Conservation (phyloP, 148 eudicot species). For the Persicaria maculosa region DNA sequence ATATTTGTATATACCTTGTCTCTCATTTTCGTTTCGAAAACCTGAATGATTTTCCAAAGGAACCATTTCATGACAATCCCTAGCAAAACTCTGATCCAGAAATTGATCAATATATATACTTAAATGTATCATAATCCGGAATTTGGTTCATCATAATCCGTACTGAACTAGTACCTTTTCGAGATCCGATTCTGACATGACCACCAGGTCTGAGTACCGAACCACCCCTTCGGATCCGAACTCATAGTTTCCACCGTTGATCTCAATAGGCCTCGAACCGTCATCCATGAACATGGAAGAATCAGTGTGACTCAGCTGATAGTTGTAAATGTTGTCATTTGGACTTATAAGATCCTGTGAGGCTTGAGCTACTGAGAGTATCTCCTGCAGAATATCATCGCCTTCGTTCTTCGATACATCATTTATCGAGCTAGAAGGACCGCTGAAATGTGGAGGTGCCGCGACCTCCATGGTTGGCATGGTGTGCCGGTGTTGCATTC, state of each 20-base stretch:
- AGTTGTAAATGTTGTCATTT: neutral
- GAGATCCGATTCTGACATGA: conserved; percentile 38
- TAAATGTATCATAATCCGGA: neutral
- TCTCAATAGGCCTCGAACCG: conserved; percentile 16
- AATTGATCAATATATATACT: neutral
- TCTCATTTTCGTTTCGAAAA: neutral
- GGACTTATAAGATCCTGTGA: conserved; percentile 40
- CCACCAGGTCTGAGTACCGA: conserved; percentile 65
- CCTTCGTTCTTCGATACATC: neutral
- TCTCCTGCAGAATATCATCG: conserved; percentile 29
- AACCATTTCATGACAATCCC: neutral
- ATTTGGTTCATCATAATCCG: neutral
- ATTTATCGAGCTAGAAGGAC: neutral
- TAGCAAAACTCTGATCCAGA: neutral
- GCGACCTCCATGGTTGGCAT: conserved; percentile 74
- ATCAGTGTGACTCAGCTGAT: conserved; percentile 4
- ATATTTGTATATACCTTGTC: neutral
- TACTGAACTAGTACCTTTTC: conserved; percentile 39
- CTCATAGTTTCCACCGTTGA: neutral
- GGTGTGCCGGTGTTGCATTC: conserved; percentile 61
- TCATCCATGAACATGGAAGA: conserved; percentile 4
- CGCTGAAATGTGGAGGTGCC: conserved; percentile 16
- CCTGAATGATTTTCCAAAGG: neutral
- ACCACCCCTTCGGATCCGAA: conserved; percentile 36
- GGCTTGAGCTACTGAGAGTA: conserved; percentile 66